phyloP scores from a whole-genome alignment of 2,329 filamentous ascomycete species.

The Xylariales sp. region DNA sequence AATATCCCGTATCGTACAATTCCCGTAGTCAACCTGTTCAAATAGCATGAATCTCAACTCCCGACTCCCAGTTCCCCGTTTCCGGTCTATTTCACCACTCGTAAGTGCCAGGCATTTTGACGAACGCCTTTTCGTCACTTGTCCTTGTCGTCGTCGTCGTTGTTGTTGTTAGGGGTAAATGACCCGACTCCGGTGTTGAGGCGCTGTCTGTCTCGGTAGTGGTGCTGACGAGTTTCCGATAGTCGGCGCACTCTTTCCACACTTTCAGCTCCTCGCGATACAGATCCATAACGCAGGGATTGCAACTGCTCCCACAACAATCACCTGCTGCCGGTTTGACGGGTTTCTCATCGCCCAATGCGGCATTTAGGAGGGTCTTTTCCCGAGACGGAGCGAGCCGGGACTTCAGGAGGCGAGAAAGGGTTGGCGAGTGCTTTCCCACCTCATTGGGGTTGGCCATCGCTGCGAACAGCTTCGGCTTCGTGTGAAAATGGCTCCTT shows the following conservation, averaged over 20 bases:
- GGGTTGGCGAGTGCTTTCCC: constrained; percentile 3
- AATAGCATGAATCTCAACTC: too few species aligned
- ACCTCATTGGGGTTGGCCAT: not conserved
- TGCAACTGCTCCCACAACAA: constrained; percentile 7
- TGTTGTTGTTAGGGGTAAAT: not conserved
- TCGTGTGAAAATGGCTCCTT: too few species aligned
- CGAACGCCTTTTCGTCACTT: not conserved
- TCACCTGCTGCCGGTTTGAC: constrained; percentile 4
- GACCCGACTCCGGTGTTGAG: not conserved
- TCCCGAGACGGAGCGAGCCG: constrained; percentile 5
- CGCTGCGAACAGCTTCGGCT: too few species aligned
- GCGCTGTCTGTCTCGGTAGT: not conserved
- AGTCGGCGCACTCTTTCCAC: constrained; percentile 5
- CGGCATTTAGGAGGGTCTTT: constrained; percentile 1
- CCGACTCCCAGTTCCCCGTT: too few species aligned
- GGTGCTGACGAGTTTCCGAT: not conserved
- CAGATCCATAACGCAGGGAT: constrained; percentile 5
- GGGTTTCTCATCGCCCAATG: constrained; percentile 1
- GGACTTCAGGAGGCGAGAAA: constrained; percentile 3
- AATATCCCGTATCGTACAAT: too few species aligned
- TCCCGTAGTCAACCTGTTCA: too few species aligned
- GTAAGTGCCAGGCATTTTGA: constrained; percentile 2
- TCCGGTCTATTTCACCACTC: constrained; percentile 4
- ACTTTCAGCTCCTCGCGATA: constrained; percentile 6
- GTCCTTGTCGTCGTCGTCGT: not conserved